A percentile compares a stretch with the other conserved stretches of the same genome.
Conservation (phyloP, 495 filamentous ascomycete genomes). For the Neurospora sp. region DNA sequence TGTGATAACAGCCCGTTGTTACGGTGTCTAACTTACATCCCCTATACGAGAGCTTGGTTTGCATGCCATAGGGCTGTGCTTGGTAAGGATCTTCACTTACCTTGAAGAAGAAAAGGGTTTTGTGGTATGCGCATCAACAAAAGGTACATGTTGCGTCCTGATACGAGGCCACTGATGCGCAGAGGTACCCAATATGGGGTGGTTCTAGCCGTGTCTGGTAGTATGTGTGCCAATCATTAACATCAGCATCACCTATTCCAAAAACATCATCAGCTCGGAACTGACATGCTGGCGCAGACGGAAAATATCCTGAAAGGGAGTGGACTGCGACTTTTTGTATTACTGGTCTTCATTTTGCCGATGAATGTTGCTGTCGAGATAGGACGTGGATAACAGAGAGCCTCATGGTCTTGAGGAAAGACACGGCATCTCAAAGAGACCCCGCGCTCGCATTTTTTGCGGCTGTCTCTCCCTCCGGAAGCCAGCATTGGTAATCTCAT, state of each 20-base stretch:
- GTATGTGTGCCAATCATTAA: neutral
- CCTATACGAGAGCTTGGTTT: neutral
- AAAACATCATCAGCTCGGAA: neutral
- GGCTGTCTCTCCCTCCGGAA: neutral
- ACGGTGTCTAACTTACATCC: neutral
- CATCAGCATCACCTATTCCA: neutral
- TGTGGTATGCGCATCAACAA: neutral
- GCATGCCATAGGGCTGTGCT: constrained; percentile 10
- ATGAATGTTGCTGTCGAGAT: neutral
- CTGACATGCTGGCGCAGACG: neutral
- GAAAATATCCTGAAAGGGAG: neutral
- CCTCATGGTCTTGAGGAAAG: neutral
- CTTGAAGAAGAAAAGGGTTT: neutral
- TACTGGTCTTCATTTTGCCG: neutral
- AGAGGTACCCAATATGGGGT: neutral
- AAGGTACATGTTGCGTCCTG: neutral
- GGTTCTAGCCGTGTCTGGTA: neutral
- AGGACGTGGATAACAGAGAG: neutral
- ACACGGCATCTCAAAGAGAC: neutral
- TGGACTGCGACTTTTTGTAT: neutral
- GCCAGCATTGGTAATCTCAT: neutral
- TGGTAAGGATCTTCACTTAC: constrained; percentile 8
- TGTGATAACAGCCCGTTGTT: neutral
- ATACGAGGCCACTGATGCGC: neutral
- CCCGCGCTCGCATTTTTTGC: neutral